Evolutionary conservation across 495 filamentous ascomycete genomes (phyloP).

Genomic region (Penicillium pancosmium): DNA sequence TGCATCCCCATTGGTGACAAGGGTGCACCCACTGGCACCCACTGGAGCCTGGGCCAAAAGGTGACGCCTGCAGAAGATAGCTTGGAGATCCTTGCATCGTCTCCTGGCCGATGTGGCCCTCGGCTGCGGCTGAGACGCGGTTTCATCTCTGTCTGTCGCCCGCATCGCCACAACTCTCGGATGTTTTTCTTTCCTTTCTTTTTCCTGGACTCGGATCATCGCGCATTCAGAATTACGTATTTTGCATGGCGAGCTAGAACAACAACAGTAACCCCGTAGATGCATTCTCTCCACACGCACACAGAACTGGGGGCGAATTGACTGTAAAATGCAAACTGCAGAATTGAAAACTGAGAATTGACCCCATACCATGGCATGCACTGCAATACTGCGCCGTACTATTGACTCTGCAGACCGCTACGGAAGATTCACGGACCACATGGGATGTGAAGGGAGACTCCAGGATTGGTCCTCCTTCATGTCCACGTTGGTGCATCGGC

Average conservation of each 20-base stretch:
- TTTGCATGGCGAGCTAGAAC: background rate
- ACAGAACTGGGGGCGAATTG: background rate
- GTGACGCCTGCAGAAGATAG: conserved; percentile 14
- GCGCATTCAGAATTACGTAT: background rate
- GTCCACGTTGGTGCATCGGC: conserved; percentile 12
- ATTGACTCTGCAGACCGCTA: conserved; percentile 3
- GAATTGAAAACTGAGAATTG: background rate
- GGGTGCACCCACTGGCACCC: background rate
- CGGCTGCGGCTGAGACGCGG: conserved; percentile 17
- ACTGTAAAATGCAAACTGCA: background rate
- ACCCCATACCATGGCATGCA: background rate
- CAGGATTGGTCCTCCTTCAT: conserved; percentile 17
- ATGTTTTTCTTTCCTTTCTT: conserved; percentile 4
- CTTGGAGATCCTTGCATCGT: conserved; percentile 26
- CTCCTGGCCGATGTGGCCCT: conserved; percentile 21
- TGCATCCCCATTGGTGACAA: background rate
- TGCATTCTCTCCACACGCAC: background rate
- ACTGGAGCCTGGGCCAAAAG: background rate
- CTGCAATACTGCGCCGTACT: background rate
- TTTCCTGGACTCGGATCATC: background rate
- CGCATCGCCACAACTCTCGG: conserved; percentile 4
- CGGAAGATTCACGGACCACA: conserved; percentile 8
- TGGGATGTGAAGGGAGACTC: conserved; percentile 11
- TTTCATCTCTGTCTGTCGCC: conserved; percentile 10
- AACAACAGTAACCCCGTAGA: background rate